Conservation (phyloP, 345 rosid genomes). For the Boechera retrofracta region DNA sequence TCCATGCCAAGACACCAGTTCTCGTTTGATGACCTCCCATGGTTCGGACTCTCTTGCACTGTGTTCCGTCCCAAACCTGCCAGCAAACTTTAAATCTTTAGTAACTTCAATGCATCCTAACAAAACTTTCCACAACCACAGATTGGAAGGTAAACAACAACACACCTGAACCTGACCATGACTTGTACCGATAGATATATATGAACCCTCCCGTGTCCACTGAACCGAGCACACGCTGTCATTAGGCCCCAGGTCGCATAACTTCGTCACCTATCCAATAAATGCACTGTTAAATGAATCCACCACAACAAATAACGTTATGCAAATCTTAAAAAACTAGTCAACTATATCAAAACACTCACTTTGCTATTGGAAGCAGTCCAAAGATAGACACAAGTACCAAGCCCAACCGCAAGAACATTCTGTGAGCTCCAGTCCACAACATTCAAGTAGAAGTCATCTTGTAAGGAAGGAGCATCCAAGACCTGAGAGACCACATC, state of each 20-base stretch:
- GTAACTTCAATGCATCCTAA: neutral
- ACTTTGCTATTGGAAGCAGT: slow-evolving; percentile 97
- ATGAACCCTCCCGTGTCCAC: slow-evolving; percentile 97
- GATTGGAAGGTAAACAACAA: neutral
- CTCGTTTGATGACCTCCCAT: slow-evolving; percentile 98
- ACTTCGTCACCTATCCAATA: slow-evolving; percentile 75
- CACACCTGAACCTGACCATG: slow-evolving; percentile 94
- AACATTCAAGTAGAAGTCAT: slow-evolving; percentile 93
- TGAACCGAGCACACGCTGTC: slow-evolving; percentile 89
- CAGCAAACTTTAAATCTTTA: neutral
- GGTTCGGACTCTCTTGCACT: slow-evolving; percentile 79
- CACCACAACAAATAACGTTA: neutral
- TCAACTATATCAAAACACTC: slow-evolving; percentile 34
- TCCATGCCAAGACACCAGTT: slow-evolving; percentile 96
- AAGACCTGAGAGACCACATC: slow-evolving; percentile 62
- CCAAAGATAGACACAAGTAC: slow-evolving; percentile 97
- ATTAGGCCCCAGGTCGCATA: slow-evolving; percentile 90
- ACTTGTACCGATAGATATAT: slow-evolving; percentile 83
- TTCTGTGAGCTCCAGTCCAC: slow-evolving; percentile 99
- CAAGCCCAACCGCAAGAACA: slow-evolving; percentile 93
- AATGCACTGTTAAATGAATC: neutral
- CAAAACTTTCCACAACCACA: neutral
- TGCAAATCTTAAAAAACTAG: neutral
- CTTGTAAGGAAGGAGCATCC: slow-evolving; percentile 98
- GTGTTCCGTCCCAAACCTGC: slow-evolving; percentile 95